Conservation (phyloP, 331 rosid species). For the Saraca asoca region DNA sequence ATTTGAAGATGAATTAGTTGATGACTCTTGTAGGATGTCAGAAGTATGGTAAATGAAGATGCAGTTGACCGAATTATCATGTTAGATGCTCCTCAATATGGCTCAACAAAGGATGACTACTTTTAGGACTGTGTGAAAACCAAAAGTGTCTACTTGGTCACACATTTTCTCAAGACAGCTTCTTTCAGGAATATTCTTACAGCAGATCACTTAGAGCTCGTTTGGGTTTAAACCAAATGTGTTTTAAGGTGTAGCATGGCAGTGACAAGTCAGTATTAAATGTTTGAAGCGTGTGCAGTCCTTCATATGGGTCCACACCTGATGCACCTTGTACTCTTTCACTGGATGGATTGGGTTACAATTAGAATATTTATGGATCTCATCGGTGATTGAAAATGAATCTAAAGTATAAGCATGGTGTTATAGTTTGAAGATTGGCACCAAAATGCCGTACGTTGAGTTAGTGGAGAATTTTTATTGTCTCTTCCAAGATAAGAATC, state of each 20-base stretch:
- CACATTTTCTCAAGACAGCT: conserved; percentile 10
- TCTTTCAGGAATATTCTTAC: conserved; percentile 7
- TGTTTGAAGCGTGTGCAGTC: background rate
- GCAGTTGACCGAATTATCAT: background rate
- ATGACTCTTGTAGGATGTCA: conserved; percentile 13
- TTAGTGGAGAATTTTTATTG: background rate
- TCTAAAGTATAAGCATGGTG: background rate
- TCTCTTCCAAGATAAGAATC: background rate
- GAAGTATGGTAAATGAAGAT: background rate
- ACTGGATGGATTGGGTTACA: conserved; percentile 11
- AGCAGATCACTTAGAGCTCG: conserved; percentile 4
- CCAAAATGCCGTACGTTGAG: conserved; percentile 1
- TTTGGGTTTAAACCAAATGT: no score
- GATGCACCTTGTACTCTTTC: background rate
- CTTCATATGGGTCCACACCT: background rate
- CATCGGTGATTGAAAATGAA: conserved; percentile 20
- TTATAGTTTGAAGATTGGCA: conserved; percentile 6
- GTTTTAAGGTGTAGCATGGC: conserved; percentile 1
- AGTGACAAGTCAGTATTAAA: conserved; percentile 23
- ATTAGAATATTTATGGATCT: conserved; percentile 9
- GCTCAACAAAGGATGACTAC: conserved; percentile 5
- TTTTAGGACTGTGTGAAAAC: background rate
- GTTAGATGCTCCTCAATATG: conserved; percentile 17
- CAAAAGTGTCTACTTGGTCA: conserved; percentile 16
- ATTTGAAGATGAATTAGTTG: conserved; percentile 10